Conservation (phyloP, 225 moss, liverwort and hornwort genomes). For the Anthoceros angustus region DNA sequence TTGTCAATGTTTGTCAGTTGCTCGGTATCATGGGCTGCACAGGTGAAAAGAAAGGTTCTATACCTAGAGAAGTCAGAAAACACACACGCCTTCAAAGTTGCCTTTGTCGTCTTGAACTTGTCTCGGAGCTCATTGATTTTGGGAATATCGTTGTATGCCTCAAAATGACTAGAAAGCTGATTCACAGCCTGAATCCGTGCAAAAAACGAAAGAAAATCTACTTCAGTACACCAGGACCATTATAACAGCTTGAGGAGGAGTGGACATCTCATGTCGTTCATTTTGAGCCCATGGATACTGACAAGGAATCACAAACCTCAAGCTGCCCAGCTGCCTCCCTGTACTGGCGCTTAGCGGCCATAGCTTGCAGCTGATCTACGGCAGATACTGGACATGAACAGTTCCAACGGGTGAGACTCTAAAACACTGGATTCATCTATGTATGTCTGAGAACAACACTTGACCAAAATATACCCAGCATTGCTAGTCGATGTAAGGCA, state of each 20-base stretch:
- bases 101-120: constrained; percentile 95
- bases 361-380: constrained; percentile 87
- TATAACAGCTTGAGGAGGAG: background rate
- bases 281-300: background rate
- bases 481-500: constrained; percentile 94
- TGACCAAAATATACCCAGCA: constrained; percentile 52
- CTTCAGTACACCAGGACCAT: too few species aligned
- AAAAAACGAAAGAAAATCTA: background rate
- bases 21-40: too few species aligned
- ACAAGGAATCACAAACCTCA: constrained; percentile 33
- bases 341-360: constrained; percentile 97
- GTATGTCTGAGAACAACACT: background rate
- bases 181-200: constrained; percentile 71
- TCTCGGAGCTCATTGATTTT: constrained; percentile 93
- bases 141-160: constrained; percentile 85
- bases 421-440: background rate
- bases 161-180: constrained; percentile 93
- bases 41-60: background rate
- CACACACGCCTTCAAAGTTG: constrained; percentile 82
- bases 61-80: constrained; percentile 99
- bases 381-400: constrained; percentile 56
- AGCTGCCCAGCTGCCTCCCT: constrained; percentile 99
- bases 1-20: too few species aligned
- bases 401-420: background rate
- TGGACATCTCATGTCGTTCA: background rate